phyloP scores from a whole-genome alignment of 2,329 filamentous ascomycete species.

The Aureobasidium sp. region DNA sequence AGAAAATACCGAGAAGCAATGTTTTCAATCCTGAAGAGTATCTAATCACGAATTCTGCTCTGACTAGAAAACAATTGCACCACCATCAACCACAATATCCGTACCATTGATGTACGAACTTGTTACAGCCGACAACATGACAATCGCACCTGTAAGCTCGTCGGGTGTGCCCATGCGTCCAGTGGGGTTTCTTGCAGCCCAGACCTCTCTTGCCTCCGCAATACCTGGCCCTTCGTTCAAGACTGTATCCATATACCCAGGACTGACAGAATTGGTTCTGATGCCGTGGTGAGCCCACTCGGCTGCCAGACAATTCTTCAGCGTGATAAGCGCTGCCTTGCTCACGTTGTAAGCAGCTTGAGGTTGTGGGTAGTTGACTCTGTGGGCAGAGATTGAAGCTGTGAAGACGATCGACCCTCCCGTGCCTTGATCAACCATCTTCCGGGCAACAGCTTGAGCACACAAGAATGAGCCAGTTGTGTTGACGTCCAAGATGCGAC shows the following conservation, averaged over 20 bases:
- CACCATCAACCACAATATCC: slow-evolving; percentile 32
- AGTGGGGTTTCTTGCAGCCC: neutral
- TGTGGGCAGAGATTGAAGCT: slow-evolving; percentile 60
- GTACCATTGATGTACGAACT: slow-evolving; percentile 32
- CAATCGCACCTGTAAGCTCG: slow-evolving; percentile 32
- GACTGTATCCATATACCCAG: slow-evolving; percentile 72
- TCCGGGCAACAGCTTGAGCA: slow-evolving; percentile 55
- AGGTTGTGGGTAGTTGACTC: slow-evolving; percentile 65
- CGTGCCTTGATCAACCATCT: slow-evolving; percentile 45
- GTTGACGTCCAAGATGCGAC: slow-evolving; percentile 62
- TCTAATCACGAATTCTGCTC: too few relatives aligned
- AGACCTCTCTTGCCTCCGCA: neutral
- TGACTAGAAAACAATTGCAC: slow-evolving; percentile 7
- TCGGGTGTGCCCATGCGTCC: slow-evolving; percentile 30
- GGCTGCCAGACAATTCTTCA: slow-evolving; percentile 60
- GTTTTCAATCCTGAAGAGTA: too few relatives aligned
- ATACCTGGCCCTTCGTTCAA: slow-evolving; percentile 44
- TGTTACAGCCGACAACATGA: slow-evolving; percentile 29
- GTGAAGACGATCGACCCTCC: slow-evolving; percentile 60
- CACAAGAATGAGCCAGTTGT: slow-evolving; percentile 65
- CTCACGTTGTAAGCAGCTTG: slow-evolving; percentile 54
- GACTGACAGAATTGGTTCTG: slow-evolving; percentile 61
- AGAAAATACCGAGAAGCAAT: too few relatives aligned
- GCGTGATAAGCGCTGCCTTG: slow-evolving; percentile 58
- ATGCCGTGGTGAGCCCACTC: slow-evolving; percentile 69